Evolutionary conservation across 192 early-diverging fungal species (phyloP).

Genomic region (Backusella sp.): DNA sequence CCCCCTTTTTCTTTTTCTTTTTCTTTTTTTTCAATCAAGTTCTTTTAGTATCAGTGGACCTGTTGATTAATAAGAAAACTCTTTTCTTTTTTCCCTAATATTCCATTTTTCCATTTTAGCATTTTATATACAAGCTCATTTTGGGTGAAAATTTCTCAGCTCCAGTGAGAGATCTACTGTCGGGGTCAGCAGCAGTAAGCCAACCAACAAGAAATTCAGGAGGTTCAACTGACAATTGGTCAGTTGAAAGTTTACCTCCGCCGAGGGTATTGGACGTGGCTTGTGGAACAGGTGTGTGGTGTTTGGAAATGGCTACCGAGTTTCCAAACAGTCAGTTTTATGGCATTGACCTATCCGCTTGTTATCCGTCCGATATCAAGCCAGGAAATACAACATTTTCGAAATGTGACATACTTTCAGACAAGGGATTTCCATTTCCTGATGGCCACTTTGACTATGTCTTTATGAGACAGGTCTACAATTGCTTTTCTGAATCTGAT

Average conservation of each 20-base stretch:
- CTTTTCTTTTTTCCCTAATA: background rate
- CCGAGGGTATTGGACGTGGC: background rate
- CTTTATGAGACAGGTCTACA: conserved; percentile 25
- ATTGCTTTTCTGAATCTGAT: conserved; percentile 17
- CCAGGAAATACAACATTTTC: conserved; percentile 19
- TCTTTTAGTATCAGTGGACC: too few species aligned
- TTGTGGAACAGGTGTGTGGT: conserved; percentile 19
- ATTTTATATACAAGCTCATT: conserved; percentile 1
- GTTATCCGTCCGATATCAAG: conserved; percentile 28
- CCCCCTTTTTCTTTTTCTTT: too few species aligned
- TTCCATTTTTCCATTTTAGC: background rate
- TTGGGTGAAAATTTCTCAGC: conserved; percentile 27
- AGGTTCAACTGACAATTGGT: background rate
- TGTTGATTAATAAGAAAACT: background rate
- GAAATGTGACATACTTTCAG: conserved; percentile 12
- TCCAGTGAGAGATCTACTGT: conserved; percentile 23
- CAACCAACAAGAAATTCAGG: conserved; percentile 5
- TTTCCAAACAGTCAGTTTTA: conserved; percentile 30
- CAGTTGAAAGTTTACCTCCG: conserved; percentile 3
- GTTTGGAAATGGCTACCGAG: conserved; percentile 39
- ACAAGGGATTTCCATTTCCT: conserved; percentile 3
- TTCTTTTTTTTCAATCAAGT: too few species aligned
- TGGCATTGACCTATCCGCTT: conserved; percentile 35
- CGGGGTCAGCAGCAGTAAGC: background rate
- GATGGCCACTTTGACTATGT: conserved; percentile 27